These are phyloP conservation scores for Tylopilus subfusipes DNA, from an alignment of 768 basidiomycete genomes.

Conservation along the genomic window DNA sequence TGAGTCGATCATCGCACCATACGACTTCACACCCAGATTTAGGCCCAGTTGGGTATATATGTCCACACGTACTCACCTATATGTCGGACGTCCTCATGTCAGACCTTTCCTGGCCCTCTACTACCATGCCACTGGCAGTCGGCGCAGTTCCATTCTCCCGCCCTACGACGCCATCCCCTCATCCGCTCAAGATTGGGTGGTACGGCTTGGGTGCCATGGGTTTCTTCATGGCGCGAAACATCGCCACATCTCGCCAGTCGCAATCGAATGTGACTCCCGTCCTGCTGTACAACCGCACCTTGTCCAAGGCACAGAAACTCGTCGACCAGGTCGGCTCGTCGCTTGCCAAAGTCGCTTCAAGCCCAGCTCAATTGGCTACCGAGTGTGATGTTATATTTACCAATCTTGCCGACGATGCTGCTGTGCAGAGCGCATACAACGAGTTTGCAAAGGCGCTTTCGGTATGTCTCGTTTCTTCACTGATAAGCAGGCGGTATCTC, in stretches of 20 bases:
- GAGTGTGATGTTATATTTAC: conserved; percentile 77
- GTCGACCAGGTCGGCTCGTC: conserved; percentile 51
- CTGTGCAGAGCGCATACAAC: conserved; percentile 59
- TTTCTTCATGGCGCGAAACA: conserved; percentile 72
- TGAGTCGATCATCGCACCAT: no score
- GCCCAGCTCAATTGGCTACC: conserved; percentile 54
- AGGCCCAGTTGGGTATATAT: neutral
- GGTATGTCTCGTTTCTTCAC: conserved; percentile 34
- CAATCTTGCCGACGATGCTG: conserved; percentile 68
- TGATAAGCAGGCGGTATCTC: neutral
- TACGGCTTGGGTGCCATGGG: conserved; percentile 66
- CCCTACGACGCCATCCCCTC: conserved; percentile 47
- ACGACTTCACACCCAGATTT: conserved; percentile 1
- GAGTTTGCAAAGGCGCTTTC: conserved; percentile 57
- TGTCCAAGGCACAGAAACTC: conserved; percentile 56
- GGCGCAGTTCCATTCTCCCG: conserved; percentile 51
- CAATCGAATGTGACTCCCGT: conserved; percentile 47
- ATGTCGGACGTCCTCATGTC: conserved; percentile 5
- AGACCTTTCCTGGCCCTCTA: conserved; percentile 1
- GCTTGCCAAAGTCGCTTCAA: conserved; percentile 52
- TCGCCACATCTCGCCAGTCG: conserved; percentile 51
- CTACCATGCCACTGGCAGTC: conserved; percentile 9
- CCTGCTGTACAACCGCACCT: conserved; percentile 73
- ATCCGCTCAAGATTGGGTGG: conserved; percentile 42
- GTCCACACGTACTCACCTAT: neutral